phyloP scores from a whole-genome alignment of 352 stramenopile genomes.

The Globisporangium radiosum region DNA sequence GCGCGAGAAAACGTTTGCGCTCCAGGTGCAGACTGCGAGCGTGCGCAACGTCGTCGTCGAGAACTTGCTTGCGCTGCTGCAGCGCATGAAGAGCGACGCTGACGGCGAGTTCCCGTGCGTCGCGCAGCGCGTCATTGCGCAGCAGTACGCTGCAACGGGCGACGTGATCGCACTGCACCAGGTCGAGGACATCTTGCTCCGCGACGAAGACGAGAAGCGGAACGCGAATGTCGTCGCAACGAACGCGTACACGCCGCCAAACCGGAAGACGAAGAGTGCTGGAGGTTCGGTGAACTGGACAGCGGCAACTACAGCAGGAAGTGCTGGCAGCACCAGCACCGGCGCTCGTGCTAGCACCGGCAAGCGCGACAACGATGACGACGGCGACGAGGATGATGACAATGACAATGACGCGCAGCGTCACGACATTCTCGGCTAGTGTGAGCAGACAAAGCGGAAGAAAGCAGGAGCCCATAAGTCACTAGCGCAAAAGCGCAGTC shows the following conservation, averaged over 20 bases:
- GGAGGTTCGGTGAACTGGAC: slow-evolving; percentile 9
- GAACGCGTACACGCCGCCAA: slow-evolving; percentile 5
- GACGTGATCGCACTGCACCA: slow-evolving; percentile 35
- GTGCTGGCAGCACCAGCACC: too few relatives aligned
- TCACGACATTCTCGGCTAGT: slow-evolving; percentile 28
- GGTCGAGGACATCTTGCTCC: slow-evolving; percentile 37
- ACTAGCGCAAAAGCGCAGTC: too few relatives aligned
- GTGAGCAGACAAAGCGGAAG: neutral
- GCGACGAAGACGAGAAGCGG: slow-evolving; percentile 38
- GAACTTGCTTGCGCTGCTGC: slow-evolving; percentile 33
- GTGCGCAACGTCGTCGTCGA: slow-evolving; percentile 47
- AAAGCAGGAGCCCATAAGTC: too few relatives aligned
- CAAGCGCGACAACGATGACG: slow-evolving; percentile 16
- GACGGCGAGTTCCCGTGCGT: slow-evolving; percentile 47
- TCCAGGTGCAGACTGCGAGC: slow-evolving; percentile 34
- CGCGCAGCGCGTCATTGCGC: slow-evolving; percentile 31
- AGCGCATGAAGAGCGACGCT: slow-evolving; percentile 34
- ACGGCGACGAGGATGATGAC: slow-evolving; percentile 17
- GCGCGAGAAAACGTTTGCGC: slow-evolving; percentile 31
- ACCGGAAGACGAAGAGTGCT: slow-evolving; percentile 1
- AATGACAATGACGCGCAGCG: slow-evolving; percentile 20
- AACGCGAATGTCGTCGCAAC: neutral
- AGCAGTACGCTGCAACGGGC: slow-evolving; percentile 32
- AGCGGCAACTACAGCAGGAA: neutral
- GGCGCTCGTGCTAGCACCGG: neutral